These are phyloP conservation scores for Penicillium atrosanguineum DNA, from an alignment of 495 filamentous ascomycete species.

Conservation along the genomic window DNA sequence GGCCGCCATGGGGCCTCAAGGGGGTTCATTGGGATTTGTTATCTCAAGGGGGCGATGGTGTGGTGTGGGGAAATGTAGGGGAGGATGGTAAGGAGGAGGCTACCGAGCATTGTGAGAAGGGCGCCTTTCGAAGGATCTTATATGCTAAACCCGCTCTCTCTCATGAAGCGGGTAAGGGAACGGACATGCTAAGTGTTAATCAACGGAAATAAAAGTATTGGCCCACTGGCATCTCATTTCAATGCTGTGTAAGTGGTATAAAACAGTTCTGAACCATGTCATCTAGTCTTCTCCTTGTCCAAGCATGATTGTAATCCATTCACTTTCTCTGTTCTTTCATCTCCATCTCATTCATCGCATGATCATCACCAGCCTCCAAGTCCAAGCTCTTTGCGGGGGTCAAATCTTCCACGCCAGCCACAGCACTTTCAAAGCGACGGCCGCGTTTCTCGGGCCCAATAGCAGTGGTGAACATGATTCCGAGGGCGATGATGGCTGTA, in stretches of 20 bases:
- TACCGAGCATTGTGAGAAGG: not conserved
- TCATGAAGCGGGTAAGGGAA: conserved; percentile 23
- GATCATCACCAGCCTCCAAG: conserved; percentile 17
- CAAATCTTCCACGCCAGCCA: conserved; percentile 52
- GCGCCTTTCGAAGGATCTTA: conserved; percentile 14
- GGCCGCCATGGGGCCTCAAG: conserved; percentile 39
- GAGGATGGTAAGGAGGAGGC: conserved; percentile 4
- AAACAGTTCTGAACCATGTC: too few relatives aligned
- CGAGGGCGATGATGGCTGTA: conserved; percentile 64
- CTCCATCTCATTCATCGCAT: conserved; percentile 16
- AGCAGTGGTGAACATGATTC: conserved; percentile 59
- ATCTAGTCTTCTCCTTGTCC: too few relatives aligned
- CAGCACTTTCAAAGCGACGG: conserved; percentile 59
- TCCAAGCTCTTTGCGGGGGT: conserved; percentile 15
- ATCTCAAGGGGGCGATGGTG: conserved; percentile 18
- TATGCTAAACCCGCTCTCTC: conserved; percentile 26
- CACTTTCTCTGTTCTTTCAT: conserved; percentile 26
- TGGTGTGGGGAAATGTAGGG: not conserved
- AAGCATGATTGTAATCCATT: too few relatives aligned
- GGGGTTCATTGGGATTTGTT: conserved; percentile 36
- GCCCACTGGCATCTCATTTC: not conserved
- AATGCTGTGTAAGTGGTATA: too few relatives aligned
- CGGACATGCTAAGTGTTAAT: conserved; percentile 31
- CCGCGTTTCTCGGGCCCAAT: conserved; percentile 61
- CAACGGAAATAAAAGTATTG: conserved; percentile 16